phyloP scores from a whole-genome alignment of 768 basidiomycete genomes.

The Xerocomus brunneocitrinus region DNA sequence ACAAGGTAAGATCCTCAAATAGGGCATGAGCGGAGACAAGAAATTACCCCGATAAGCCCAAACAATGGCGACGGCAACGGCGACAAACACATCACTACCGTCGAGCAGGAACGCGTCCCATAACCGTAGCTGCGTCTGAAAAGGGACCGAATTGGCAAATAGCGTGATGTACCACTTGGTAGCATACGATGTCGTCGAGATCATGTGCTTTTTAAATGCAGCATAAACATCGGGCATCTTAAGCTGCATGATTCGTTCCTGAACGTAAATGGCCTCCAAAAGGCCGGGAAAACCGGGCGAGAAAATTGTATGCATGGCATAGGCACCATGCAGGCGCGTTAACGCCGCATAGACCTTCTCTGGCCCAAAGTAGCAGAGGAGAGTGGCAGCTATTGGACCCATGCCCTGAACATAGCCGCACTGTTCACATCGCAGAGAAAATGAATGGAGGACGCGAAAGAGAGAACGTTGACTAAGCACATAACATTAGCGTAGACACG shows the following conservation, averaged over 20 bases:
- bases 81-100: slow-evolving; percentile 83
- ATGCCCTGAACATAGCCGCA: slow-evolving; percentile 99
- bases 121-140: slow-evolving; percentile 87
- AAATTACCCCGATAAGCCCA: slow-evolving; percentile 83
- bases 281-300: slow-evolving; percentile 93
- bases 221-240: slow-evolving; percentile 88
- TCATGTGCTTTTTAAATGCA: slow-evolving; percentile 82
- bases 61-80: slow-evolving; percentile 81
- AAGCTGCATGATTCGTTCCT: slow-evolving; percentile 81
- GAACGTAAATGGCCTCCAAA: slow-evolving; percentile 92
- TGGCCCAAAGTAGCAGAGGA: slow-evolving; percentile 90
- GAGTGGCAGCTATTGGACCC: slow-evolving; percentile 94
- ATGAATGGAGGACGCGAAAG: slow-evolving; percentile 91
- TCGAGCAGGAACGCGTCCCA: slow-evolving; percentile 95
- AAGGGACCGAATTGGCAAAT: slow-evolving; percentile 93
- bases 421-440: slow-evolving; percentile 75
- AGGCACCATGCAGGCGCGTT: slow-evolving; percentile 84
- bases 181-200: slow-evolving; percentile 91
- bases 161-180: slow-evolving; percentile 99
- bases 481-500: slow-evolving; percentile 9
- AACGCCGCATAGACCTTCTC: slow-evolving; percentile 82
- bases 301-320: slow-evolving; percentile 85
- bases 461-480: slow-evolving; percentile 78
- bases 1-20: slow-evolving; percentile 2
- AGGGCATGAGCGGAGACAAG: not conserved